Evolutionary conservation across 2,329 filamentous ascomycete species (phyloP).

Genomic region (Ophiostoma quercus): DNA sequence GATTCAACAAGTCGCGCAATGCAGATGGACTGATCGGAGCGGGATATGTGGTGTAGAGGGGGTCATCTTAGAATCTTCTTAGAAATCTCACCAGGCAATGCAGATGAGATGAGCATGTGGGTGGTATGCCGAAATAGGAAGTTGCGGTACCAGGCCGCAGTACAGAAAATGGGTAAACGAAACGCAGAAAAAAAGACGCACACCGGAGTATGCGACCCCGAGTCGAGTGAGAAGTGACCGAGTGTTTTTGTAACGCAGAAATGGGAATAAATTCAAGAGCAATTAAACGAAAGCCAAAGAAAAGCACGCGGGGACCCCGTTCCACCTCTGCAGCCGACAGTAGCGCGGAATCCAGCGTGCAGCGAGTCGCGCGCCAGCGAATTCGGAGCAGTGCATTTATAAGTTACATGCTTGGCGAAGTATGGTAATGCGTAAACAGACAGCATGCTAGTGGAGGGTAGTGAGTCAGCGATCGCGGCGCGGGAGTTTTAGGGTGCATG

Average conservation of each 20-base stretch:
- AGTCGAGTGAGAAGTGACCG: neutral
- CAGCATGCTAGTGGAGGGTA: neutral
- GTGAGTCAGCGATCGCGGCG: slow-evolving; percentile 6
- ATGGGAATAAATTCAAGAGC: neutral
- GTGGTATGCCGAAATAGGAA: slow-evolving; percentile 6
- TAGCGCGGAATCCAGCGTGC: neutral
- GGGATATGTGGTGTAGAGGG: neutral
- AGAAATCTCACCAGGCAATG: too few relatives aligned
- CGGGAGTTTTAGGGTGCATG: slow-evolving; percentile 2
- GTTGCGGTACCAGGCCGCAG: neutral
- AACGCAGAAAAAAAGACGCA: neutral
- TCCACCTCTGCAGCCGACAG: neutral
- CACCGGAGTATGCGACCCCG: neutral
- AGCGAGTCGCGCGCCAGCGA: neutral
- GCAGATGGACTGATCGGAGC: slow-evolving; percentile 11
- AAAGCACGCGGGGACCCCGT: slow-evolving; percentile 11
- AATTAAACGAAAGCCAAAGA: neutral
- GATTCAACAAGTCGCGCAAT: neutral
- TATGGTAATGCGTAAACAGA: neutral
- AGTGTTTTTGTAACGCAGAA: neutral
- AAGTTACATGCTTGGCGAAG: too few relatives aligned
- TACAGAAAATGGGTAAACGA: neutral
- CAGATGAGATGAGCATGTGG: neutral
- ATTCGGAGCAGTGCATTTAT: slow-evolving; percentile 14
- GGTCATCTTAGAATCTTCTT: neutral